Base-by-base conservation (phyloP, 768 basidiomycete genomes). In the Boletus vermiculosoides region DNA sequence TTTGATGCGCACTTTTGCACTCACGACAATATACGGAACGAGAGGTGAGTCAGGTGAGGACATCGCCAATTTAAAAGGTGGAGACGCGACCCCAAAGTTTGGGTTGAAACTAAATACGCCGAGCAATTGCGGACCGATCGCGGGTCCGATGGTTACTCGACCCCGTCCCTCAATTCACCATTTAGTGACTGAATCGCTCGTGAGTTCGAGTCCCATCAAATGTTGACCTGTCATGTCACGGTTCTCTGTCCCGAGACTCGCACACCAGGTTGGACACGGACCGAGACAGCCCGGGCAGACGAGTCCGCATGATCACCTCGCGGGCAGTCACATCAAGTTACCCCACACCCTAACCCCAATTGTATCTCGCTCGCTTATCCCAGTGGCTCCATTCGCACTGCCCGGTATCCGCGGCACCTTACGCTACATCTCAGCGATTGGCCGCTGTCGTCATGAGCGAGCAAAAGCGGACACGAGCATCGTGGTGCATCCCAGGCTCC, bases 21-120 rank as follows among this genome's bases (percentile, higher is more conserved):
- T 63, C 46, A 71, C 69, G 46, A 48, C 22, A 31, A 69, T 46
- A 10, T 52, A 62, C n/a, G 62, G 39, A 40, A 40, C 30, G 23
- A 71, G 50, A 37, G 63, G 61, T 47, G 46, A 47, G 4, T 31
- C 30, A 4, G 46, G 31, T 20, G 66, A 56, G 40, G 63, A 57
- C 64, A 69, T 73, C 25, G 41, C 20, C 2, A 30, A 13, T 47
- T 28, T 6, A 30, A 50, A n/a, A 23, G 31, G 11, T 7, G 6
- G 34, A 25, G 25, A 15, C 8, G 5, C n/a, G 6, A 9, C 22
- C 22, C 28, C 31, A 23, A 45, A 45, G 7, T 42, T 12, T 16
- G 42, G 44, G 10, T 34, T 20, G 25, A 15, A 23, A 7, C 22
- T 9, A 30, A 2, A 11, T 16, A n/a, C 16, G 9, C 44, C 44